A percentile compares a stretch with the other conserved stretches of the same genome.
Conservation (phyloP, 2,329 filamentous ascomycete genomes). For the Aspergillus ruber region DNA sequence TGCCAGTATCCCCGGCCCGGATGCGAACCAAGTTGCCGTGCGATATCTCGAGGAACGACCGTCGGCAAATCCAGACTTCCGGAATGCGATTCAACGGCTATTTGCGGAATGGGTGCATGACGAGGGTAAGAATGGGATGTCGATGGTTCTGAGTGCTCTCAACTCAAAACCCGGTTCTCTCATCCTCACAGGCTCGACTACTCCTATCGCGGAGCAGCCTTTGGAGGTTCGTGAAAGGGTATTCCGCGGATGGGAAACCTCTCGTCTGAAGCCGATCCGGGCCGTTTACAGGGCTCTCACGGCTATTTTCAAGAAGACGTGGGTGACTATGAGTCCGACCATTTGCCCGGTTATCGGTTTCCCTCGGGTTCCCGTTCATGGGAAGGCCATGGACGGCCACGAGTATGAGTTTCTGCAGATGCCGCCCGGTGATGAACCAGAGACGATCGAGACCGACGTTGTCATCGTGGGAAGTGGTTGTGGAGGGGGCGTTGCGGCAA, state of each 20-base stretch:
- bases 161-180: conserved; percentile 52
- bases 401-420: conserved; percentile 54
- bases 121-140: conserved; percentile 44
- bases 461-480: conserved; percentile 83
- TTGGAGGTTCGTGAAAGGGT: conserved; percentile 49
- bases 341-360: conserved; percentile 47
- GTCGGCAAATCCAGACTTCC: conserved; percentile 46
- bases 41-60: conserved; percentile 45
- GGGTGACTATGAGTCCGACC: conserved; percentile 48
- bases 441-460: conserved; percentile 68
- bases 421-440: conserved; percentile 46
- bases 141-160: conserved; percentile 47
- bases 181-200: conserved; percentile 51
- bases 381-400: conserved; percentile 45
- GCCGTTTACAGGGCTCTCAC: conserved; percentile 45
- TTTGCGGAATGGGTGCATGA: conserved; percentile 45
- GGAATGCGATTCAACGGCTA: conserved; percentile 42
- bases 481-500: conserved; percentile 74
- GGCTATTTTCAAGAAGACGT: conserved; percentile 46
- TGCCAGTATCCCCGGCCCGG: conserved; percentile 21
- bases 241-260: conserved; percentile 47
- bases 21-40: conserved; percentile 32
- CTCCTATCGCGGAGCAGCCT: conserved; percentile 50
- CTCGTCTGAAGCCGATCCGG: conserved; percentile 48
- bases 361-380: conserved; percentile 50